Base-by-base conservation (phyloP, 164 flowering plant genomes). In the Sedum album region DNA sequence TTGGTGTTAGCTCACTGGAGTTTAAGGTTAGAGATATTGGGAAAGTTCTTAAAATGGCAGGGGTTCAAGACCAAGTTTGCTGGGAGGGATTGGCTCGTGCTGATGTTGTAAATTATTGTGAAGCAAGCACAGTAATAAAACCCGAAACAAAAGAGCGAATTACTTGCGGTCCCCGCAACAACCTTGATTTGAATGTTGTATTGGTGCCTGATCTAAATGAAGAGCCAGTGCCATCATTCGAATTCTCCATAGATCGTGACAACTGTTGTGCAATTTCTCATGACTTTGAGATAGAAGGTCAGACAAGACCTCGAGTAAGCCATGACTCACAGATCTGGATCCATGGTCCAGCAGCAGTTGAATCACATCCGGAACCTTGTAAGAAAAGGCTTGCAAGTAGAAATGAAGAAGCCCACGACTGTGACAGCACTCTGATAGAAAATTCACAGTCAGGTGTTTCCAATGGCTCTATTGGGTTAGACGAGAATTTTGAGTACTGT, bases 151-250 rank as follows among this genome's bases (percentile, higher is more conserved):
- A 79, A 71, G 80, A 74, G 13, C 76, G 68, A 42, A 72, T 75
- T 48, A 84, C 85, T 15, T 69, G 71, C 65, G 78, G 74, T 74
- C 74, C 86, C 8, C 85, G 83, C 46, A 86, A 77, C 36, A n/a
- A 15, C 66, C 89, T 94, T 44, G 97, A 93, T 79, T 74, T 93
- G 53, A 93, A 91, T 81, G 87, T 88, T 71, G 90, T 72, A 25
- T 85, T 96, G 6, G 94, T 91, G 13, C 99, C 99, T 25, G 99
- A 95, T 81, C 71, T 95, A 36, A 95, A 95, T 73, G 97, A 92
- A 68, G 99, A 87, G 53, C 75, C 88, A 33, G 82, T 82, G 67
- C 91, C 93, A 69, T 87, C 90, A 7, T 76, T 83, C 46, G 96
- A 91, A 41, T 82, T 81, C 60, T 86, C 87, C 25, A 73, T 83